Conservation (phyloP, 176 grass and related monocot species). For the Cenchrus purpureus region DNA sequence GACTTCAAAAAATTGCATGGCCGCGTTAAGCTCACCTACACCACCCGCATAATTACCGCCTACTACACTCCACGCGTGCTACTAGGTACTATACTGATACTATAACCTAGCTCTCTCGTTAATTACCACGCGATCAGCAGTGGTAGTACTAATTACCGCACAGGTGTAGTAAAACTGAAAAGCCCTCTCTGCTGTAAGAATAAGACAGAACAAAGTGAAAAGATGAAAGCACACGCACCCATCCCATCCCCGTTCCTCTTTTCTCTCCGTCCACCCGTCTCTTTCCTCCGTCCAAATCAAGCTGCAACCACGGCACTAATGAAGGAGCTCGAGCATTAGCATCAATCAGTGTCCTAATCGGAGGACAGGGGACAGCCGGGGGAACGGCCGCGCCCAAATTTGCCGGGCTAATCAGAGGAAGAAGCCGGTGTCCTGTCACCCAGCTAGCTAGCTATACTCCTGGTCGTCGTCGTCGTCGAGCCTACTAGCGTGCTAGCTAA, state of each 20-base stretch:
- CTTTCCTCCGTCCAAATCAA: slow-evolving; percentile 25
- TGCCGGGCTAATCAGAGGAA: slow-evolving; percentile 32
- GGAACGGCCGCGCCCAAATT: slow-evolving; percentile 23
- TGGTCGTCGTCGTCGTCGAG: background rate
- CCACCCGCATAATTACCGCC: slow-evolving; percentile 33
- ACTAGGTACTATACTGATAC: background rate
- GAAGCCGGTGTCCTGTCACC: background rate
- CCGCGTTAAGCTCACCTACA: slow-evolving; percentile 7
- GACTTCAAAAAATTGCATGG: slow-evolving; percentile 9
- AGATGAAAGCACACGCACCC: slow-evolving; percentile 52
- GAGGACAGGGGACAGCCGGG: slow-evolving; percentile 32
- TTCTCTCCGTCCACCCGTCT: background rate
- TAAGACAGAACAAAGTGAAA: slow-evolving; percentile 60
- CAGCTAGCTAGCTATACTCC: background rate
- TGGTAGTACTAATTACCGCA: too few relatives aligned
- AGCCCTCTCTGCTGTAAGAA: slow-evolving; percentile 17
- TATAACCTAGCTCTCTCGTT: background rate
- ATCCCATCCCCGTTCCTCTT: slow-evolving; percentile 43
- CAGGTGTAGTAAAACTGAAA: slow-evolving; percentile 26
- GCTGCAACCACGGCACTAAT: background rate
- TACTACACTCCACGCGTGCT: background rate
- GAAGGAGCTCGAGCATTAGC: slow-evolving; percentile 4
- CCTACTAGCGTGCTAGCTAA: background rate
- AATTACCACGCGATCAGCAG: background rate
- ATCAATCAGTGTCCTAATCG: slow-evolving; percentile 48